These are phyloP conservation scores for Eucalyptus regnans DNA, from an alignment of 345 rosid genomes.

Conservation along the genomic window DNA sequence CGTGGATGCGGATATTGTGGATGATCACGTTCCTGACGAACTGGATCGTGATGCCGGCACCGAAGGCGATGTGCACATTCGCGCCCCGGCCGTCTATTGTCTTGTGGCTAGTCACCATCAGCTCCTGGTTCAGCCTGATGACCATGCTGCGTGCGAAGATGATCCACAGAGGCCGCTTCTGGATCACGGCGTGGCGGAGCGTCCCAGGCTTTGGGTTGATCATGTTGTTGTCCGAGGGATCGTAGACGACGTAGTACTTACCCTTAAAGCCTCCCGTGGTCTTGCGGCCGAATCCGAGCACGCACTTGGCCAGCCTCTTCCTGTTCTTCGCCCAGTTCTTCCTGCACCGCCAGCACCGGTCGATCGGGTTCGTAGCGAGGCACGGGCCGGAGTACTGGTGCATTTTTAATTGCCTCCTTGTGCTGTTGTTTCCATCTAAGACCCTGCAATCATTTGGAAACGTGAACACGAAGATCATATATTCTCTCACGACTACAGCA, in stretches of 20 bases:
- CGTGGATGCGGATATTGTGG: conserved; percentile 43
- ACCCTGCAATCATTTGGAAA: not conserved
- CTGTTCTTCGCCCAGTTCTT: conserved; percentile 19
- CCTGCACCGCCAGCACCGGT: conserved; percentile 34
- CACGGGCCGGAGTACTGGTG: conserved; percentile 2
- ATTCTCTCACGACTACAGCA: not conserved
- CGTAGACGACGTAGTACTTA: conserved; percentile 38
- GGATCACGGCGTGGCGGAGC: conserved; percentile 58
- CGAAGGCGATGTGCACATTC: conserved; percentile 40
- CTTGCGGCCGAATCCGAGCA: conserved; percentile 51
- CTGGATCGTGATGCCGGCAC: conserved; percentile 59
- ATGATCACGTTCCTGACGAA: conserved; percentile 61
- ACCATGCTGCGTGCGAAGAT: conserved; percentile 47
- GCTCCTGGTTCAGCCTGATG: conserved; percentile 48
- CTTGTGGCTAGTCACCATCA: conserved; percentile 36
- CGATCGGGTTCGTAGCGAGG: conserved; percentile 27
- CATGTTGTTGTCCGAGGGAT: conserved; percentile 35
- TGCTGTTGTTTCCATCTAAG: conserved; percentile 2
- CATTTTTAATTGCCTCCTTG: conserved; percentile 8
- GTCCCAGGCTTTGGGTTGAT: conserved; percentile 61
- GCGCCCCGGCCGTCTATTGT: conserved; percentile 85
- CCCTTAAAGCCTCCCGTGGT: conserved; percentile 61
- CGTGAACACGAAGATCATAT: not conserved
- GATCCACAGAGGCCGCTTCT: conserved; percentile 69
- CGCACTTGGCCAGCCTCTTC: conserved; percentile 46